phyloP scores from a whole-genome alignment of 2,329 filamentous ascomycete species.

The Nemania abortiva region DNA sequence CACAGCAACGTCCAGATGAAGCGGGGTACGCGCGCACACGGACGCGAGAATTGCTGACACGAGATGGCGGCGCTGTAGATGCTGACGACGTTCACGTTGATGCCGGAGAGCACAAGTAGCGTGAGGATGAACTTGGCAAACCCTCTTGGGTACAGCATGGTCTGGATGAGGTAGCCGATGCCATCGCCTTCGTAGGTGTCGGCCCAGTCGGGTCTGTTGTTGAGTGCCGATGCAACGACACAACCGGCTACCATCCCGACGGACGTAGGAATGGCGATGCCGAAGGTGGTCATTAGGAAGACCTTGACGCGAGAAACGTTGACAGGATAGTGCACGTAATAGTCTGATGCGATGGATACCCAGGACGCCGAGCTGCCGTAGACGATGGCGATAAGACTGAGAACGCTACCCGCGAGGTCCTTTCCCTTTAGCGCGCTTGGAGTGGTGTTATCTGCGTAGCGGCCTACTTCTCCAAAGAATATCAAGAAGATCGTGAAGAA shows the following conservation, averaged over 20 bases:
- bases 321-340: slow-evolving; percentile 62
- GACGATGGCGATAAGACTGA: slow-evolving; percentile 59
- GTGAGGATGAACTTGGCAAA: slow-evolving; percentile 58
- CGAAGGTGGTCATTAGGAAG: slow-evolving; percentile 61
- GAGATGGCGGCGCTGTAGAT: slow-evolving; percentile 57
- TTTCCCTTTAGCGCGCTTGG: slow-evolving; percentile 53
- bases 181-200: slow-evolving; percentile 55
- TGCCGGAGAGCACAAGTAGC: slow-evolving; percentile 57
- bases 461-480: slow-evolving; percentile 60
- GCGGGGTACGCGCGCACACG: slow-evolving; percentile 58
- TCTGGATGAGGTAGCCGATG: slow-evolving; percentile 60
- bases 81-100: slow-evolving; percentile 61
- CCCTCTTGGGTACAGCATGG: slow-evolving; percentile 58
- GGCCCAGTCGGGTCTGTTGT: slow-evolving; percentile 56
- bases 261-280: slow-evolving; percentile 61
- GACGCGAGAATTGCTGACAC: slow-evolving; percentile 58
- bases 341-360: slow-evolving; percentile 60
- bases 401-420: slow-evolving; percentile 55
- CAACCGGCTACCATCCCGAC: slow-evolving; percentile 62
- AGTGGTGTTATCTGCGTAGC: slow-evolving; percentile 56
- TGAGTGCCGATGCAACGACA: slow-evolving; percentile 58
- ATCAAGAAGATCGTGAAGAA: slow-evolving; percentile 63
- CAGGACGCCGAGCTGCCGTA: slow-evolving; percentile 64
- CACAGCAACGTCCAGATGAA: slow-evolving; percentile 61
- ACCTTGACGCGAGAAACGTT: slow-evolving; percentile 60